A percentile compares a stretch with the other conserved stretches of the same genome.
These are phyloP conservation scores for Beauveria pseudobassiana DNA, from an alignment of 2,329 filamentous ascomycete species.

Conservation along the genomic window DNA sequence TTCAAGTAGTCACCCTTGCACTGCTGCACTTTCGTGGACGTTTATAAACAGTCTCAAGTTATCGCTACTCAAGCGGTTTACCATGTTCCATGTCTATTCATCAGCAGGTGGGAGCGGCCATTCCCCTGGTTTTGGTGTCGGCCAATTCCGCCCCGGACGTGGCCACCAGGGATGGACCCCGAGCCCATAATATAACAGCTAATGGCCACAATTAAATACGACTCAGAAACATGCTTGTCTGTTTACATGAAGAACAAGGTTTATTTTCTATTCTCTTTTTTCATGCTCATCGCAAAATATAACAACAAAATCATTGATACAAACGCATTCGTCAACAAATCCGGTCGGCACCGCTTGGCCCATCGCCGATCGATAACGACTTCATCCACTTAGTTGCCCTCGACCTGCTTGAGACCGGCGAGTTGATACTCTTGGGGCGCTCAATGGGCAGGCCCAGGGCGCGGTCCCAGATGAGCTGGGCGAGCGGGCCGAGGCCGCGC, in stretches of 20 bases:
- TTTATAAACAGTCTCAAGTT: too few relatives aligned
- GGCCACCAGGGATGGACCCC: not conserved
- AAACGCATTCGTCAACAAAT: not conserved
- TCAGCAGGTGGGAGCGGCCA: not conserved
- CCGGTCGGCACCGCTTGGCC: not conserved
- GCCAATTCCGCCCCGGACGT: constrained; percentile 1
- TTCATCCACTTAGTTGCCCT: constrained; percentile 29
- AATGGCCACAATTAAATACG: not conserved
- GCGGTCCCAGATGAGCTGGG: constrained; percentile 93
- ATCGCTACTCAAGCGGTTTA: too few relatives aligned
- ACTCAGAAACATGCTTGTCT: too few relatives aligned
- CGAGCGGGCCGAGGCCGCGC: constrained; percentile 73
- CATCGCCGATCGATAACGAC: too few relatives aligned
- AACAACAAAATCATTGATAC: constrained; percentile 4
- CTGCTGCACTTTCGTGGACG: too few relatives aligned
- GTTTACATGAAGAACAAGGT: not conserved
- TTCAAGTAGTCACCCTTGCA: too few relatives aligned
- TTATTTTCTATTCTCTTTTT: not conserved
- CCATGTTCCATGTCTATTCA: not conserved
- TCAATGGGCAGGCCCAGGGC: constrained; percentile 92
- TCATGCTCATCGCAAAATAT: not conserved
- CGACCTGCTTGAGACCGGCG: constrained; percentile 65
- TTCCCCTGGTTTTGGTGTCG: not conserved
- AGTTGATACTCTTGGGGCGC: constrained; percentile 97
- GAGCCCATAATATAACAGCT: not conserved